Percentiles rank a stretch among this genome's conserved stretches.
phyloP scores from a whole-genome alignment of 371 early-diverging fungal genomes.

The Mortierella sp. region DNA sequence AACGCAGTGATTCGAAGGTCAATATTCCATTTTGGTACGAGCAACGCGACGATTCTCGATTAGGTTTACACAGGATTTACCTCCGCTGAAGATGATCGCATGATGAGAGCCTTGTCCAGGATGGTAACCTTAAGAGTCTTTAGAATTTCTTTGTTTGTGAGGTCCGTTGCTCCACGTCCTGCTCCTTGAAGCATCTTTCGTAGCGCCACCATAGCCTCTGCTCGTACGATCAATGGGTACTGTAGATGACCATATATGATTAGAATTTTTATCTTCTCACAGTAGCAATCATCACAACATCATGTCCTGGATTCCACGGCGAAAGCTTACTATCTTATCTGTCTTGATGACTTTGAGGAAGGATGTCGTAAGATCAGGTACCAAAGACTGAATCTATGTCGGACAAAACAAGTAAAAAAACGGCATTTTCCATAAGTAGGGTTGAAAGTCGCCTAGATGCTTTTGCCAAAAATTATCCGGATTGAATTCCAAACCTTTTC shows the following conservation, averaged over 20 bases:
- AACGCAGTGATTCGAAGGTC: background rate
- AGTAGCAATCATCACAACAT: background rate
- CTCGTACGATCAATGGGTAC: constrained; percentile 73
- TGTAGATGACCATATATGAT: constrained; percentile 13
- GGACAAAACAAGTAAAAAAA: background rate
- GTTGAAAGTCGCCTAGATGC: background rate
- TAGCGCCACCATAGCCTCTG: constrained; percentile 81
- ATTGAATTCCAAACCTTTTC: constrained; percentile 58
- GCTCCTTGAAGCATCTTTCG: constrained; percentile 79
- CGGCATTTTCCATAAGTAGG: background rate
- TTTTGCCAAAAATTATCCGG: background rate
- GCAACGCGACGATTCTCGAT: background rate
- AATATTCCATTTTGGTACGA: background rate
- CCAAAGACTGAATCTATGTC: constrained; percentile 75
- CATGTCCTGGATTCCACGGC: background rate
- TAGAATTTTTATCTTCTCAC: background rate
- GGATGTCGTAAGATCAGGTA: constrained; percentile 81
- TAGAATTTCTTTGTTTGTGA: constrained; percentile 79
- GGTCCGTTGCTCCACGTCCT: constrained; percentile 82
- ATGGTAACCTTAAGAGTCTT: constrained; percentile 78
- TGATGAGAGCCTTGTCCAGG: constrained; percentile 79
- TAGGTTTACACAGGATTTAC: constrained; percentile 57
- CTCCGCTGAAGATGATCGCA: constrained; percentile 82
- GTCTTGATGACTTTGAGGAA: constrained; percentile 76
- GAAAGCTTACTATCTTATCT: constrained; percentile 71